phyloP scores from a whole-genome alignment of 2,329 filamentous ascomycete species.

The Alternaria panax region DNA sequence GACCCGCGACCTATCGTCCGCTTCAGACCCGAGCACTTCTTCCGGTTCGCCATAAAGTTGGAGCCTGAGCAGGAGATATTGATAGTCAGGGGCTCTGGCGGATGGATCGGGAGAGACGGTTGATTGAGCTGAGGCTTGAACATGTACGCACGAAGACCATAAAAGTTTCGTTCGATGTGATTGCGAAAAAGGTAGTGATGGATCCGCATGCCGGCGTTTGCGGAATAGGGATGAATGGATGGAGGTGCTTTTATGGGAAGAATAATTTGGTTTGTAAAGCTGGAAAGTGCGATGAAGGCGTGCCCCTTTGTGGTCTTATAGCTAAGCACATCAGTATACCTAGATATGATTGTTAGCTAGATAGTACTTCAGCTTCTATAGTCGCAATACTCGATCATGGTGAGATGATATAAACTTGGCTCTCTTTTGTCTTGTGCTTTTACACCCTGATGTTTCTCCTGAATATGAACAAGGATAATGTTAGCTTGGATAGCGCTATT shows the following conservation, averaged over 20 bases:
- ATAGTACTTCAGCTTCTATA: background rate
- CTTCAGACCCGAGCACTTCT: background rate
- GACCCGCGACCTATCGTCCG: background rate
- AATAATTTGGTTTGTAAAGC: background rate
- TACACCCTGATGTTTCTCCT: background rate
- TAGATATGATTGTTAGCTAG: background rate
- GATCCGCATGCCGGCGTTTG: background rate
- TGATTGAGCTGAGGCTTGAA: background rate
- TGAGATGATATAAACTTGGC: background rate
- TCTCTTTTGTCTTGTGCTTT: background rate
- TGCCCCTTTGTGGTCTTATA: background rate
- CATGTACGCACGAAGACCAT: background rate
- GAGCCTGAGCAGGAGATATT: background rate
- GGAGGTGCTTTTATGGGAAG: background rate
- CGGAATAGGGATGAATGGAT: background rate
- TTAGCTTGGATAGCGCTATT: background rate
- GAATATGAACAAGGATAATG: background rate
- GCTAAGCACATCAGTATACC: background rate
- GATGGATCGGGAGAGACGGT: background rate
- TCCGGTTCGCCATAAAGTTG: background rate
- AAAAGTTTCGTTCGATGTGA: background rate
- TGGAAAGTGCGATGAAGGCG: background rate
- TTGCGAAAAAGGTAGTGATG: background rate
- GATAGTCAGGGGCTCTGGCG: background rate
- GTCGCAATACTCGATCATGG: background rate